Evolutionary conservation across 768 basidiomycete species (phyloP), one percentile per base, ranked within the genome.

Genomic region (Ramaria sp.): DNA sequence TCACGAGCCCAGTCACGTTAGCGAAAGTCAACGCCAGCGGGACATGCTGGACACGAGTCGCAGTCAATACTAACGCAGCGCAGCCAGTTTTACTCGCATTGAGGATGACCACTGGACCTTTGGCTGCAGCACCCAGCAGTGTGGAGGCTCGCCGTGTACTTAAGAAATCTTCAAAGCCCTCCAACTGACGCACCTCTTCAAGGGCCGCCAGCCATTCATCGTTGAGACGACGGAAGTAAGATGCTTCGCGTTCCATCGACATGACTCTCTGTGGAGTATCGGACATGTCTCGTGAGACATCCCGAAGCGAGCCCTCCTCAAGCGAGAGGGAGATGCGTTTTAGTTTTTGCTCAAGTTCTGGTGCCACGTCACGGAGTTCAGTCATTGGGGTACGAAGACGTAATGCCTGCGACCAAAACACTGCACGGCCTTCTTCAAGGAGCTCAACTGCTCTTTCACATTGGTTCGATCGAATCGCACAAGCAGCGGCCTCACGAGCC

Each of bases 331-430:
- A 57, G 41, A 66, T 47, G 34, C 63, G 63, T 19, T 66, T 64
- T 34, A 68, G 66, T 7, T 59, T 59, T 17, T 43, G 3, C 19
- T 66, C 59, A 27, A 62, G 62, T 9, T 30, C 30, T 4, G 34
- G 34, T 37, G 13, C 34, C 34, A 37, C 34, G 7, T 33, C 31
- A 17, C 27, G 61, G 1, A 68, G 57, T 9, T 57, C 49, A n/a
- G 62, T 64, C 1, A 67, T 19, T 3, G 33, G 60, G 51, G 41
- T 65, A 58, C 10, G 65, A 53, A 63, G 57, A 0, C 47, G 58
- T 33, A 64, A 60, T 0, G 57, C 59, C 47, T 73, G 71, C 15
- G 62, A 59, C 72, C 71, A 73, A 51, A 72, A 31, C 7, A 70
- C n/a, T 6, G 66, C 66, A n/a, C 72, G 63, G 4, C 68, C 71